phyloP scores from a whole-genome alignment of 176 grass and related monocot species.

The Bonia amplexicaulis region DNA sequence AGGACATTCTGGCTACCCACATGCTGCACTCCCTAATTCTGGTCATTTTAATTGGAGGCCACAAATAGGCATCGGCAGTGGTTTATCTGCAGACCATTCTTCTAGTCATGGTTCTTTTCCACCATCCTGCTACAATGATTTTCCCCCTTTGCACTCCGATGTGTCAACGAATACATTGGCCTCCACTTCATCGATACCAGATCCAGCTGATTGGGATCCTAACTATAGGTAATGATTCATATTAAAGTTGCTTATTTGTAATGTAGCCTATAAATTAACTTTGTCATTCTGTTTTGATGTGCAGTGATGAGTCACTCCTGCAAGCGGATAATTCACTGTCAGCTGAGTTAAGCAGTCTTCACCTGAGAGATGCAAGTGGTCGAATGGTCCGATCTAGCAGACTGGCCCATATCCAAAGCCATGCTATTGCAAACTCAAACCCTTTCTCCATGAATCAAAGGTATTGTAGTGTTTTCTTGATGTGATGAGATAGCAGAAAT shows the following conservation, averaged over 20 bases:
- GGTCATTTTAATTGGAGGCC: slow-evolving; percentile 67
- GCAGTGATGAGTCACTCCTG: slow-evolving; percentile 87
- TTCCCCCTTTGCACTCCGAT: slow-evolving; percentile 29
- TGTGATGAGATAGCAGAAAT: background rate
- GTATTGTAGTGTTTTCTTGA: slow-evolving; percentile 31
- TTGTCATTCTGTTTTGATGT: slow-evolving; percentile 23
- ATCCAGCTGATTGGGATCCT: slow-evolving; percentile 94
- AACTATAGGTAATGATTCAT: slow-evolving; percentile 74
- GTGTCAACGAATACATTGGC: slow-evolving; percentile 44
- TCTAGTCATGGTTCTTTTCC: slow-evolving; percentile 53
- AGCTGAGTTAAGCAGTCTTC: slow-evolving; percentile 49
- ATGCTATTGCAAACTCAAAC: slow-evolving; percentile 45
- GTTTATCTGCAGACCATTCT: slow-evolving; percentile 38
- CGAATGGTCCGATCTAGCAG: slow-evolving; percentile 41
- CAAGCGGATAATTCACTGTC: slow-evolving; percentile 73
- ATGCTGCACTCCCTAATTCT: slow-evolving; percentile 48
- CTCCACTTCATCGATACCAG: slow-evolving; percentile 57
- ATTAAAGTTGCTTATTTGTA: slow-evolving; percentile 23
- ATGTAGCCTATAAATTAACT: background rate
- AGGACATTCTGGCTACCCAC: slow-evolving; percentile 47
- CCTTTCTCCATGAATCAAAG: slow-evolving; percentile 58
- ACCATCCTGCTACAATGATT: slow-evolving; percentile 28
- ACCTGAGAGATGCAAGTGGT: slow-evolving; percentile 39
- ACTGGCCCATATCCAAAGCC: slow-evolving; percentile 53
- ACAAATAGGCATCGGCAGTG: slow-evolving; percentile 40